Evolutionary conservation across 345 rosid genomes (phyloP), one percentile per base, ranked within the genome.

Genomic region (Eucalyptus polybractea): DNA sequence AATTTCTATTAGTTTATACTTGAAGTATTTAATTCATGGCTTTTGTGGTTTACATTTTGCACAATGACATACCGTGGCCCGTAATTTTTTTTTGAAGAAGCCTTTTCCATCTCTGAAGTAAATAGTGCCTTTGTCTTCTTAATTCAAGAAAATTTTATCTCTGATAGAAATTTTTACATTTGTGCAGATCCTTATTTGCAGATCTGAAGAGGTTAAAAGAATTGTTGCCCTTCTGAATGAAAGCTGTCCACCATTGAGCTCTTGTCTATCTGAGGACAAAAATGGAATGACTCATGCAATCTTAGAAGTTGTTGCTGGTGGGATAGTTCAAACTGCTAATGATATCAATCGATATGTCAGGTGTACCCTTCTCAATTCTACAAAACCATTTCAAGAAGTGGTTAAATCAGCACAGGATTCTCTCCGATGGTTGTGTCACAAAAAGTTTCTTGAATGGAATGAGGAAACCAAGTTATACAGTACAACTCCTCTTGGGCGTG

Each of bases 201-300:
- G 94, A 92, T 94, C 95, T 37, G 98, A 95, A 88, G 99, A 97
- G 94, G 92, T 95, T 88, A 97, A 95, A 92, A 94, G 95, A 93
- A 95, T 97, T 90, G 93, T 90, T 89, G 94, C 97, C 90, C 94
- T 97, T 91, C 96, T 97, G 47, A 95, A 94, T 93, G 96, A 95
- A 86, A 94, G 94, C 95, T 97, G 99, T 85, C 98, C 95, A 80
- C 97, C 98, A 54, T 90, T 97, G 96, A 94, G 96, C 91, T 97
- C 99, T 86, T 97, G 99, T 95, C 95, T 97, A 76, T 95, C 99
- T 88, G 98, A 97, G 93, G 99, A 97, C 93, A 97, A 97, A 91
- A 97, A 97, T 91, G 99, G 99, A 93, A 97, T 97, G 99, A 96
- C 96, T 87, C 99, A 97, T 95, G 99, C 99, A 92, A 97, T 97